A percentile compares a stretch with the other conserved stretches of the same genome.
phyloP scores from a whole-genome alignment of 2,329 filamentous ascomycete genomes.

The Xylariaceae sp. region DNA sequence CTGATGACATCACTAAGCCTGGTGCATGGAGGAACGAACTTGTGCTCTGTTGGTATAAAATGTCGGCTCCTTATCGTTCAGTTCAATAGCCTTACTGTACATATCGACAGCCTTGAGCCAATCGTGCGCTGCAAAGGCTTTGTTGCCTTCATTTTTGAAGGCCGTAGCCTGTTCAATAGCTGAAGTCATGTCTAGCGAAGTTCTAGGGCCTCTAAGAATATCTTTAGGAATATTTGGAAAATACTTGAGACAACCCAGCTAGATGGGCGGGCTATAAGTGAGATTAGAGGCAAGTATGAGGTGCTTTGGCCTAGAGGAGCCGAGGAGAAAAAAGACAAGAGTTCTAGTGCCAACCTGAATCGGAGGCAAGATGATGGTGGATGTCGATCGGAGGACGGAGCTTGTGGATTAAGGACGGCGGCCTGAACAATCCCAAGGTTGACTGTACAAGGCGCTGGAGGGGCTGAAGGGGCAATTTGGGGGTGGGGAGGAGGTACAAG shows the following conservation, averaged over 20 bases:
- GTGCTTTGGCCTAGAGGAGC: not conserved
- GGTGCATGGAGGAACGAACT: constrained; percentile 58
- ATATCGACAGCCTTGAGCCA: constrained; percentile 81
- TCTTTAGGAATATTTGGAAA: not conserved
- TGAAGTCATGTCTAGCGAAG: constrained; percentile 45
- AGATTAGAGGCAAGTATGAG: not conserved
- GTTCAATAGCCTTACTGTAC: constrained; percentile 86
- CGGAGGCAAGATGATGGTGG: constrained; percentile 6
- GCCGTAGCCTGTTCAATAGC: constrained; percentile 72
- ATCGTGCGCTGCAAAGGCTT: constrained; percentile 86
- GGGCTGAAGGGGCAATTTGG: constrained; percentile 22
- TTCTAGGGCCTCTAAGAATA: not conserved
- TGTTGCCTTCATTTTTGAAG: constrained; percentile 93
- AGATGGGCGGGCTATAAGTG: not conserved
- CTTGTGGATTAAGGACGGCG: constrained; percentile 18
- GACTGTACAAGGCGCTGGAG: constrained; percentile 9
- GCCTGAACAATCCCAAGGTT: constrained; percentile 4
- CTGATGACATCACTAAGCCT: constrained; percentile 14
- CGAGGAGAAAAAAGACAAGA: not conserved
- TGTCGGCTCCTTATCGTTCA: constrained; percentile 81
- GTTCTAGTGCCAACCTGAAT: not conserved
- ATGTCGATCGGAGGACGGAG: constrained; percentile 33
- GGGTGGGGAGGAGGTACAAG: too few relatives aligned
- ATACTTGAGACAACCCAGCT: too few relatives aligned
- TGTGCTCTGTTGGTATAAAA: constrained; percentile 96